phyloP scores from a whole-genome alignment of 129 eudicot genomes.

The Centrapalus pauciflorus region DNA sequence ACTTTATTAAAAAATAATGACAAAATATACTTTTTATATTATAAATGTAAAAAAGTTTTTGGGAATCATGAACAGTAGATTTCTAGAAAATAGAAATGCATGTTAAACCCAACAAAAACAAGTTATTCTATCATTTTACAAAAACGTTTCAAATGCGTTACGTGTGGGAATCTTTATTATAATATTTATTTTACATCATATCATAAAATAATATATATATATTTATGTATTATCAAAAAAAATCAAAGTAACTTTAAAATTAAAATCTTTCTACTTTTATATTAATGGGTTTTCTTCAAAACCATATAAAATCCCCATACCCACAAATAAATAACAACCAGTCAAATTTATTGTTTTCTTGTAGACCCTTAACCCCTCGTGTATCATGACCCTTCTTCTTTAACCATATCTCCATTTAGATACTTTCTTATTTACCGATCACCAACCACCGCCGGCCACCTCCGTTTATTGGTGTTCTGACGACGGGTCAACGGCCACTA shows the following conservation, averaged over 20 bases:
- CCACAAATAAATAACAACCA: slow-evolving; percentile 14
- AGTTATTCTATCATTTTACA: neutral
- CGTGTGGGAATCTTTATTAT: neutral
- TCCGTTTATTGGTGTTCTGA: slow-evolving; percentile 15
- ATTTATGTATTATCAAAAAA: neutral
- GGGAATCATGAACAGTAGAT: too few species aligned
- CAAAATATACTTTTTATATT: too few species aligned
- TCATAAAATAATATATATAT: neutral
- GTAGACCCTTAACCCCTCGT: neutral
- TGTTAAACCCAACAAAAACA: neutral
- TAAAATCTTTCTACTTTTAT: neutral
- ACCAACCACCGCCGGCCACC: neutral
- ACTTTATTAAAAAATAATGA: too few species aligned
- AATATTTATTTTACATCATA: neutral
- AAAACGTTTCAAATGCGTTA: slow-evolving; percentile 17
- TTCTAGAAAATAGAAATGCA: neutral
- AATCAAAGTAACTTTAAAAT: neutral
- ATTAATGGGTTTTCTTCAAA: neutral
- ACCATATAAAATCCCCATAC: neutral
- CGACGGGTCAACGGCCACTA: slow-evolving; percentile 11
- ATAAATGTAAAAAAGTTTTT: too few species aligned
- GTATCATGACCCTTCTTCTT: neutral
- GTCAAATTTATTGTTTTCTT: neutral
- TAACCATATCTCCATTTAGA: neutral
- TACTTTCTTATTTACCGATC: neutral